Evolutionary conservation across 257 asterid genomes (phyloP).

Genomic region (Solanum verrucosum): DNA sequence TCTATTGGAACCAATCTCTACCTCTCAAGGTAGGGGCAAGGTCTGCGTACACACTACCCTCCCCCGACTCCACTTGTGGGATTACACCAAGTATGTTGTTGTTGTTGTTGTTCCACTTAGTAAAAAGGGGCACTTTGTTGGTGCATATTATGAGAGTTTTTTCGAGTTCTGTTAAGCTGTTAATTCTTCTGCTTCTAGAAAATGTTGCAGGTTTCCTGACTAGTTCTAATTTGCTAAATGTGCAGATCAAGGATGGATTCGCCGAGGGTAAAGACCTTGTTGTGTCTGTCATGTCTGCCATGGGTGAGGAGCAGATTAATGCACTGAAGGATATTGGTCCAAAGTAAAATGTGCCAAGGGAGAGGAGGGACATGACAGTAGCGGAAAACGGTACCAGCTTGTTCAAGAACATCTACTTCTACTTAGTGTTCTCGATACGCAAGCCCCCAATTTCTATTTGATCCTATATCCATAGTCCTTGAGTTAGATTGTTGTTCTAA

Average conservation of each 20-base stretch:
- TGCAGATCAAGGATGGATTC: constrained; percentile 81
- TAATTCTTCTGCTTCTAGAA: background rate
- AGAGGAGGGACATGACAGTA: background rate
- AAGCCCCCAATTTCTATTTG: background rate
- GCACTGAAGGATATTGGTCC: constrained; percentile 84
- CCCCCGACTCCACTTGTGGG: background rate
- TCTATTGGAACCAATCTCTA: background rate
- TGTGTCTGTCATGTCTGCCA: constrained; percentile 84
- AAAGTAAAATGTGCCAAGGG: constrained; percentile 10
- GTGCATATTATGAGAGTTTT: background rate
- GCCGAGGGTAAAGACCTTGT: constrained; percentile 82
- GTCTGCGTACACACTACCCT: too few relatives aligned
- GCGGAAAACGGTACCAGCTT: background rate
- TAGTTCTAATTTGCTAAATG: background rate
- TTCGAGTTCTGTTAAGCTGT: background rate
- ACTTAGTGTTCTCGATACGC: background rate
- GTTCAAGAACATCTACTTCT: background rate
- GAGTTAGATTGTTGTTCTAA: background rate
- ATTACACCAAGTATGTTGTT: background rate
- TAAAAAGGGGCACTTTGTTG: background rate
- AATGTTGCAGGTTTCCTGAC: background rate
- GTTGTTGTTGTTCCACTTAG: background rate
- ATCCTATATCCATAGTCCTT: background rate
- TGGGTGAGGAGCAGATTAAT: constrained; percentile 92
- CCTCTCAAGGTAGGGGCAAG: background rate